Evolutionary conservation across 2,329 filamentous ascomycete species (phyloP).

Genomic region (Trichoderma koningii): DNA sequence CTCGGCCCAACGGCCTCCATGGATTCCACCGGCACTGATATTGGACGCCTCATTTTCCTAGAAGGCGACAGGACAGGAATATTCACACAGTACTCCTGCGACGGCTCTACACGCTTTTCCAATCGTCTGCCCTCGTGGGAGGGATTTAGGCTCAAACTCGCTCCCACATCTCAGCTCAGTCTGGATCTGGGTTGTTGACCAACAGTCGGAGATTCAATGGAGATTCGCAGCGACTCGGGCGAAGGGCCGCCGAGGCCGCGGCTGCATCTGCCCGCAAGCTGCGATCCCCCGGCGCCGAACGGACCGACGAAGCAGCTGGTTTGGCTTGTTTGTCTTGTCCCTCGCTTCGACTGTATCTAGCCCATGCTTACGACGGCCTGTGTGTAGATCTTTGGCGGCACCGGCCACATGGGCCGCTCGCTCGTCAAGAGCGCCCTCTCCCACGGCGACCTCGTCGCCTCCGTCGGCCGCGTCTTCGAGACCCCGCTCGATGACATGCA

Average conservation of each 20-base stretch:
- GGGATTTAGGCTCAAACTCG: not conserved
- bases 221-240: slow-evolving; percentile 25
- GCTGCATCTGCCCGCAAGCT: slow-evolving; percentile 72
- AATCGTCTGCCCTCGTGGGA: not conserved
- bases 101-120: not conserved
- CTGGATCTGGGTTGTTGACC: not conserved
- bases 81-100: slow-evolving; percentile 16
- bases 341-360: too few species aligned
- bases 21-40: not conserved
- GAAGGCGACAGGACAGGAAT: not conserved
- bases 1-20: not conserved
- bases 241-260: slow-evolving; percentile 29
- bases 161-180: not conserved
- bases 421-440: slow-evolving; percentile 80
- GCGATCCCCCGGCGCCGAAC: slow-evolving; percentile 75
- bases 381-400: slow-evolving; percentile 82
- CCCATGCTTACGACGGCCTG: too few species aligned
- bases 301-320: slow-evolving; percentile 74
- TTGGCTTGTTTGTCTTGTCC: slow-evolving; percentile 75
- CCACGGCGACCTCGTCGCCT: slow-evolving; percentile 80
- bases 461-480: slow-evolving; percentile 81
- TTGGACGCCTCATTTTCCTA: not conserved
- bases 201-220: not conserved
- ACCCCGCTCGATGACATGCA: slow-evolving; percentile 72
- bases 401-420: slow-evolving; percentile 94